Base-by-base conservation (phyloP, 2,329 filamentous ascomycete genomes). In the Pseudogymnoascus sp. region DNA sequence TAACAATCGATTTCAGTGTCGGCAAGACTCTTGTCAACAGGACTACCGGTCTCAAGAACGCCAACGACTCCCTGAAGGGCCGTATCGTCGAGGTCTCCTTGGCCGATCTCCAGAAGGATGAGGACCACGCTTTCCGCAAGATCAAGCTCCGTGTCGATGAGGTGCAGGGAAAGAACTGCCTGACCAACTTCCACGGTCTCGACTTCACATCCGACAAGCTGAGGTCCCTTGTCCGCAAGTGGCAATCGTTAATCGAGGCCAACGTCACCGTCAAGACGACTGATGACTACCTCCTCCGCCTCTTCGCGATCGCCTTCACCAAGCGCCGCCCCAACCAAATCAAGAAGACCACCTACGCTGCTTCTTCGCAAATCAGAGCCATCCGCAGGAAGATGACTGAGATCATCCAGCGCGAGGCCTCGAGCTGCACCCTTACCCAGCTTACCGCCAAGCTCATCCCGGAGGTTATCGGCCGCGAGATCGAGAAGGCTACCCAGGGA, bases 171-270 rank as follows among this genome's bases (percentile, higher is more conserved):
- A 97, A 97, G 88, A 97, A 96, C 89, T 97, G 95, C 85, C 83
- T 99, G 81, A 97, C 95, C 86, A 97, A 97, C 88, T 99, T 99
- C 90, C 93, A 99, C 88, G 95, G 95, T 74, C 88, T 99, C 79
- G 95, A 99, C 84, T 97, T 99, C 89, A 99, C 95, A 78, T 97
- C 95, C 74, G 95, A 99, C 88, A 99, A 99, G 87, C 89, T 99
- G 75, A 91, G 95, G 78, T 97, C 95, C 69, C 89, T 99, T 71
- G 95, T 99, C 74, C 93, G 95, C 84, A 99, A 99, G 86, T 99
- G 95, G 95, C 95, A 99, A 83, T 89, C 93, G 69, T 86, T 99
- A 76, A 97, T 99, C 74, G 95, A 99, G 87, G 95, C 95, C 85
- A 99, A 99, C 81, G 88, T 97, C 77, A 96, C 96, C 71, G 93